These are phyloP conservation scores for Gonapodya prolifera DNA, from an alignment of 192 early-diverging fungal genomes.

Conservation along the genomic window DNA sequence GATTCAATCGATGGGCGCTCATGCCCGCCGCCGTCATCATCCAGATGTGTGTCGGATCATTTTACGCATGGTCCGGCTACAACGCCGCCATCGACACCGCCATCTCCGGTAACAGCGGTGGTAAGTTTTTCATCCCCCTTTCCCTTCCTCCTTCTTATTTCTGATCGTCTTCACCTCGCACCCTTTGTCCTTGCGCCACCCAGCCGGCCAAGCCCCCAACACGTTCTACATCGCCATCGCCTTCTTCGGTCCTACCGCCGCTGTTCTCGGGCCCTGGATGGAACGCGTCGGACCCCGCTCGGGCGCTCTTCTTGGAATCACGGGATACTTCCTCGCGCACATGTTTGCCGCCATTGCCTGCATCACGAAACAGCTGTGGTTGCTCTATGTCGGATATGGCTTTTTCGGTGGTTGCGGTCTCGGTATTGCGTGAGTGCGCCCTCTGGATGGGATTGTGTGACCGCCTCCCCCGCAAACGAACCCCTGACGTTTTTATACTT, in stretches of 20 bases:
- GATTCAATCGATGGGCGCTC: constrained; percentile 41
- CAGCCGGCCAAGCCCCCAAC: constrained; percentile 29
- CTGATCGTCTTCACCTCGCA: no score
- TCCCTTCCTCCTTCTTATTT: no score
- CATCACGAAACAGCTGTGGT: constrained; percentile 32
- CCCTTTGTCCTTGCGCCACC: no score
- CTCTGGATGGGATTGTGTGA: no score
- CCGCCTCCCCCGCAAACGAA: no score
- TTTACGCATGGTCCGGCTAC: constrained; percentile 55
- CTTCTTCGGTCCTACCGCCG: constrained; percentile 38
- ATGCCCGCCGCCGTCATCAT: constrained; percentile 43
- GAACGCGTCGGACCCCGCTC: constrained; percentile 7
- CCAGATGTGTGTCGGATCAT: constrained; percentile 43
- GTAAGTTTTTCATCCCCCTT: no score
- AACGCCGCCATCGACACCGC: constrained; percentile 40
- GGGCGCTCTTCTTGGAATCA: constrained; percentile 28
- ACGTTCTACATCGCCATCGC: no score
- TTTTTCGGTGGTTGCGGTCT: constrained; percentile 46
- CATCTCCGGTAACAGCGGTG: constrained; percentile 19
- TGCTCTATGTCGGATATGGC: constrained; percentile 53
- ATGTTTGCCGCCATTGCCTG: constrained; percentile 40
- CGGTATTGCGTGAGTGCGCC: constrained; percentile 46
- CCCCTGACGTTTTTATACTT: no score
- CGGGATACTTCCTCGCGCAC: constrained; percentile 36
- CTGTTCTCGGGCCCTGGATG: constrained; percentile 20